These are phyloP conservation scores for Fragilaria crotonensis DNA, from an alignment of 108 stramenopile species.

Conservation along the genomic window DNA sequence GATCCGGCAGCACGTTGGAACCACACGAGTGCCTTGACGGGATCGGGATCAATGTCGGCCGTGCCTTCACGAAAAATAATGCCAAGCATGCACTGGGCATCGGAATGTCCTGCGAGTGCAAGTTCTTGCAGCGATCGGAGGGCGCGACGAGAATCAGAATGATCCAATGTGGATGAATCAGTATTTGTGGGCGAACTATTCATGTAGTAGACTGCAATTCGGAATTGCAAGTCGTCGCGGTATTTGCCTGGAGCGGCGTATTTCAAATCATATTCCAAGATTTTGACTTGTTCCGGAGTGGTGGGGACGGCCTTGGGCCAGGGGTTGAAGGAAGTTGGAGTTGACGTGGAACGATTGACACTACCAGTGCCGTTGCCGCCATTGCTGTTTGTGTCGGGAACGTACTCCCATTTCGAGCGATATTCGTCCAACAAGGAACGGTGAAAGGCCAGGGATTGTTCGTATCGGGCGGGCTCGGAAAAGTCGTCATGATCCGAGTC, in stretches of 20 bases:
- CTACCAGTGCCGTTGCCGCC: slow-evolving; percentile 16
- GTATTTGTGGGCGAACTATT: too few species aligned
- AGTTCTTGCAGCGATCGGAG: neutral
- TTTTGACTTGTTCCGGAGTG: slow-evolving; percentile 11
- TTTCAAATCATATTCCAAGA: slow-evolving; percentile 17
- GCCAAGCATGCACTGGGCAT: neutral
- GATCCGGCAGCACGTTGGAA: slow-evolving; percentile 23
- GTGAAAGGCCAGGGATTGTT: slow-evolving; percentile 16
- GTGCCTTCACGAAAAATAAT: neutral
- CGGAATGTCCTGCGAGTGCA: neutral
- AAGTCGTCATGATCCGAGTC: neutral
- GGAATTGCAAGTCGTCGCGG: slow-evolving; percentile 5
- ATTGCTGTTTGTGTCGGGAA: too few species aligned
- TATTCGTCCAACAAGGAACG: slow-evolving; percentile 13
- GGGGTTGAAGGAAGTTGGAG: neutral
- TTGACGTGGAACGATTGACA: slow-evolving; percentile 10
- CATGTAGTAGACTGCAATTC: slow-evolving; percentile 8
- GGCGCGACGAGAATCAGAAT: too few species aligned
- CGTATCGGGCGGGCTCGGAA: slow-evolving; percentile 19
- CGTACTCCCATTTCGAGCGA: slow-evolving; percentile 33
- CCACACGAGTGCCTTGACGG: slow-evolving; percentile 37
- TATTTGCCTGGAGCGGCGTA: neutral
- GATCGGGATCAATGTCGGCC: slow-evolving; percentile 30
- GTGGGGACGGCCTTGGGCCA: too few species aligned
- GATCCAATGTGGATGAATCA: too few species aligned